Percentiles rank a stretch among this genome's conserved stretches.
Conservation (phyloP, 2,329 filamentous ascomycete species). For the Teratosphaeria gauchensis region DNA sequence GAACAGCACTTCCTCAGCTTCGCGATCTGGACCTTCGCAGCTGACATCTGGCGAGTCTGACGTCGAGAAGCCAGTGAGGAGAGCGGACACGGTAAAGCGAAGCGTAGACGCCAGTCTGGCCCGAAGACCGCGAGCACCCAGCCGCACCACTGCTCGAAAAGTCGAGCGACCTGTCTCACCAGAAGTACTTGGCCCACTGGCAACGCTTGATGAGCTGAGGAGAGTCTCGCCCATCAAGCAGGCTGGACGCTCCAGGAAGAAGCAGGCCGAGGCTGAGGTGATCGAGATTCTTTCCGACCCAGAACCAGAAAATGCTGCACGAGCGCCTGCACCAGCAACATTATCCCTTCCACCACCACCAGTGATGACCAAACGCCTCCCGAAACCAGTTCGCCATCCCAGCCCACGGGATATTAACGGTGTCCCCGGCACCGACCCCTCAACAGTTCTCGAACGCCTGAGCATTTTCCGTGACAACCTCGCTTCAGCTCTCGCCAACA, state of each 20-base stretch:
- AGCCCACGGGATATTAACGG: conserved; percentile 12
- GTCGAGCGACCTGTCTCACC: conserved; percentile 19
- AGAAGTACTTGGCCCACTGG: conserved; percentile 18
- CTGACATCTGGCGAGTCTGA: conserved; percentile 15
- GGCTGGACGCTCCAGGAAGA: conserved; percentile 11
- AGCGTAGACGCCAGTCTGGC: conserved; percentile 28
- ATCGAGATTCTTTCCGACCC: conserved; percentile 28
- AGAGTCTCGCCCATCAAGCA: conserved; percentile 17
- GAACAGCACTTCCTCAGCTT: conserved; percentile 14
- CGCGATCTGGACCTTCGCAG: conserved; percentile 14
- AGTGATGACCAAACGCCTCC: conserved; percentile 18
- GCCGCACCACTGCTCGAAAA: conserved; percentile 4
- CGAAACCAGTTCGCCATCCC: conserved; percentile 13
- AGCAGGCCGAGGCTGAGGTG: conserved; percentile 19
- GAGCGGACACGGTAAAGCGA: conserved; percentile 17
- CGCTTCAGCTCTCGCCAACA: conserved; percentile 29
- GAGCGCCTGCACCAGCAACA: conserved; percentile 4
- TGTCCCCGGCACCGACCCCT: conserved; percentile 33
- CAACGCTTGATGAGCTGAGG: conserved; percentile 24
- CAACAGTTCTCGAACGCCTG: conserved; percentile 35
- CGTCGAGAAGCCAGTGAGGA: conserved; percentile 13
- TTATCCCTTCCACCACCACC: conserved; percentile 20
- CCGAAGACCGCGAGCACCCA: conserved; percentile 22
- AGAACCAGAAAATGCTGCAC: conserved; percentile 16
- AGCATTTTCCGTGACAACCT: conserved; percentile 38